Evolutionary conservation across 371 early-diverging fungal genomes (phyloP).

Genomic region (Mortierella sp.): DNA sequence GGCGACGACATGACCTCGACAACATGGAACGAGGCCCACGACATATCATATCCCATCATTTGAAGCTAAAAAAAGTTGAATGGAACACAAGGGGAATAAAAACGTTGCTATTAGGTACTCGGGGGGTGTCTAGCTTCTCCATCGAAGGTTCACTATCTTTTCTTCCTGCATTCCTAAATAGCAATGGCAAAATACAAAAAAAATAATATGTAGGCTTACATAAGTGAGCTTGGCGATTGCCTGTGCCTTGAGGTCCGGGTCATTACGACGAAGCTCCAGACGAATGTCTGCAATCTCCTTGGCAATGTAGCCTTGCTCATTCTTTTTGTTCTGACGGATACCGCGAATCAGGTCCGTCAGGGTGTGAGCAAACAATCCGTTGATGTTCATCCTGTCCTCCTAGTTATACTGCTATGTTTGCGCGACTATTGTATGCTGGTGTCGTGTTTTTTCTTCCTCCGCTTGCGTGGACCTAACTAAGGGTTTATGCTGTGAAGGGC

Average conservation of each 20-base stretch:
- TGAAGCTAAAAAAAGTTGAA: slow-evolving; percentile 75
- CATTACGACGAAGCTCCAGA: slow-evolving; percentile 88
- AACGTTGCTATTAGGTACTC: not conserved
- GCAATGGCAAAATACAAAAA: not conserved
- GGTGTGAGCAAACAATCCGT: slow-evolving; percentile 83
- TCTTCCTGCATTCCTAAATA: slow-evolving; percentile 2
- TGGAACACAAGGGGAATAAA: not conserved
- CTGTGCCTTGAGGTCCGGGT: slow-evolving; percentile 86
- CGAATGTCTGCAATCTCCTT: slow-evolving; percentile 90
- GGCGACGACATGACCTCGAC: slow-evolving; percentile 98
- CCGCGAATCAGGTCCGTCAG: slow-evolving; percentile 94
- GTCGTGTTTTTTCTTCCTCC: slow-evolving; percentile 4
- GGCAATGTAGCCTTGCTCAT: slow-evolving; percentile 90
- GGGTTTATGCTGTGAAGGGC: not conserved
- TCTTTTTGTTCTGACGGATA: slow-evolving; percentile 93
- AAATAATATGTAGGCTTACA: slow-evolving; percentile 63
- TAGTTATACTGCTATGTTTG: not conserved
- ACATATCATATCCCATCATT: slow-evolving; percentile 97
- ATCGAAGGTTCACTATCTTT: not conserved
- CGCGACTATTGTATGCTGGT: not conserved
- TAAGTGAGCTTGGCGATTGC: slow-evolving; percentile 94
- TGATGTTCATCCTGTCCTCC: slow-evolving; percentile 30
- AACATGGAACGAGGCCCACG: slow-evolving; percentile 96
- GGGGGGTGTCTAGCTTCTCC: not conserved
- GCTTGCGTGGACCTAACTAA: not conserved